Evolutionary conservation across 352 stramenopile genomes (phyloP), one percentile per base, ranked within the genome.

Genomic region (Blastocystis sp.): DNA sequence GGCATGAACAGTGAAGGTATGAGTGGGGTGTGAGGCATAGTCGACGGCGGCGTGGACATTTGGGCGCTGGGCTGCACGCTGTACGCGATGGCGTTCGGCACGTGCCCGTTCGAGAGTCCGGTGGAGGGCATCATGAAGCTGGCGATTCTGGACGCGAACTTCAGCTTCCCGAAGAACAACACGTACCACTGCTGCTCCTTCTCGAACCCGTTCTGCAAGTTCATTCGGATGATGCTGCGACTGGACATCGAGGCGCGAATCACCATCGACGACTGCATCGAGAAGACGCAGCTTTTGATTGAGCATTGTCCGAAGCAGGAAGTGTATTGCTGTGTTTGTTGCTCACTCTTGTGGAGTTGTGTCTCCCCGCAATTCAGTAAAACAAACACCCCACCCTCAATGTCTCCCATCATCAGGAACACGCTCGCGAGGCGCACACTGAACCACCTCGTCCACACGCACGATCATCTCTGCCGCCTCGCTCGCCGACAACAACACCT

Each of bases 361-460:
- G n/a, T n/a, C n/a, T n/a, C n/a, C n/a, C n/a, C n/a, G n/a, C n/a
- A n/a, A n/a, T n/a, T n/a, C n/a, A n/a, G n/a, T n/a, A n/a, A n/a
- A 7, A 77, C 34, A 77, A 77, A 60, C 41, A 81, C 5, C 0
- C 1, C 21, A 81, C 3, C 59, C 9, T 76, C 38, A 76, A 78
- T 76, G 77, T 76, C 77, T 74, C 21, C 61, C 77, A 28, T 28
- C 65, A 40, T 87, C 77, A 1, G 77, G 84, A 19, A 88, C 89
- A 62, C 92, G 91, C 90, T 96, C 90, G 80, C 95, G 92, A 61
- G 95, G 95, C 38, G 95, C 95, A 78, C 91, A 94, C 89, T 34
- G 28, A 34, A 34, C 28, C 28, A 34, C 28, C 28, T 34, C 28
- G 28, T 34, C 28, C 28, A 34, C 28, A 34, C 28, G 28, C 28